Evolutionary conservation across 305 asterid species (phyloP), one percentile per base, ranked within the genome.

Genomic region (Fraxinus xanthoxyloides): DNA sequence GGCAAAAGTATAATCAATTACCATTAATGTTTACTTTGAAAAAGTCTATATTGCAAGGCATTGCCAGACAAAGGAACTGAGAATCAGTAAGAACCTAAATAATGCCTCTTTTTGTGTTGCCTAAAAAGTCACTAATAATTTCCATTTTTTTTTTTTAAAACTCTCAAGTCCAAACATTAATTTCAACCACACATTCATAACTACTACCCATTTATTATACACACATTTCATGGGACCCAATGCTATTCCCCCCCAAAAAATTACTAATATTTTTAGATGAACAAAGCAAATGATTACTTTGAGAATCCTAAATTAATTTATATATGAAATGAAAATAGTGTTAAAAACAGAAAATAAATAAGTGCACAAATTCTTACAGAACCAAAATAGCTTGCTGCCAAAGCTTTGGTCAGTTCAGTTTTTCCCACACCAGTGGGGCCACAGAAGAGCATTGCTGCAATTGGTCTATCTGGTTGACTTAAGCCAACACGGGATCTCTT

Each of bases 371-470:
- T 85, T 78, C 98, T 90, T 90, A 96, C 99, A 31, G 98, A 96
- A 75, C 99, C 99, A 85, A 96, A 96, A 84, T 93, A 96, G 78
- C 88, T 88, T 65, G 97, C 97, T 76, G 98, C 97, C 89, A 96
- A 82, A 80, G 99, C 98, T 91, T 94, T 96, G 76, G 98, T 87
- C 77, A 96, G 95, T 85, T 96, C 99, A 73, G 98, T 94, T 92
- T 96, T 96, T 80, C 99, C 99, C 51, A 96, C 99, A 83, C 99
- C 99, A 46, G 99, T 96, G 56, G 99, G 98, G 59, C 99, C 99
- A 89, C 99, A 96, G 89, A 96, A 96, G 86, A 96, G 98, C 95
- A 96, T 91, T 46, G 98, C 95, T 38, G 98, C 98, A 81, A 96
- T 96, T 82, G 99, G 99, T 88, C 98, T 91, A 82, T 93, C 87